Percentiles rank a stretch among this genome's conserved stretches.
Conservation (phyloP, 306 rosid species). For the Dalbergia cochinchinensis region DNA sequence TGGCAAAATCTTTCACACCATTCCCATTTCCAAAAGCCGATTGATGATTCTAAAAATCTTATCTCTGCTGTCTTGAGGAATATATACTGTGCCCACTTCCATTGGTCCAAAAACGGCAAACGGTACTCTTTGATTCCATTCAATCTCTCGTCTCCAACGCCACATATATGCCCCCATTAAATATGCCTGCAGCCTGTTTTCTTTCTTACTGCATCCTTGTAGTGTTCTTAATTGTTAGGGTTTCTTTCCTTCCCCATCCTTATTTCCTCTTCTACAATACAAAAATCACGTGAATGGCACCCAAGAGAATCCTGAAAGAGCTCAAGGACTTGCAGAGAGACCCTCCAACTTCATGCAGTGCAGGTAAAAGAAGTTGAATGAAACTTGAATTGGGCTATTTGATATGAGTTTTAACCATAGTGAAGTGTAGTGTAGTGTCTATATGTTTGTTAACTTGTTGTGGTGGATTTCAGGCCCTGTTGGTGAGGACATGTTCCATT, state of each 20-base stretch:
- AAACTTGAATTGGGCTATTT: conserved; percentile 22
- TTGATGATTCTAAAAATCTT: conserved; percentile 61
- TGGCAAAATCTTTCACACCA: conserved; percentile 40
- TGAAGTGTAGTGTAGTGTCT: background rate
- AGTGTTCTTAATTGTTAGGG: conserved; percentile 38
- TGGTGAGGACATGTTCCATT: conserved; percentile 91
- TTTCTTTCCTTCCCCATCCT: conserved; percentile 19
- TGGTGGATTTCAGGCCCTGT: conserved; percentile 76
- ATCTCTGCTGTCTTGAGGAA: conserved; percentile 57
- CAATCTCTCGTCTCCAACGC: conserved; percentile 38
- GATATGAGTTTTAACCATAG: background rate
- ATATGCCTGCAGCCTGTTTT: conserved; percentile 48
- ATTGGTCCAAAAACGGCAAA: conserved; percentile 53
- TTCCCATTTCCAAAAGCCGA: conserved; percentile 27
- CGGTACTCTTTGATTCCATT: conserved; percentile 45
- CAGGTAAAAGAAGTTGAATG: conserved; percentile 62
- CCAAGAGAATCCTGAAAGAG: conserved; percentile 91
- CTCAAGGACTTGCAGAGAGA: conserved; percentile 95
- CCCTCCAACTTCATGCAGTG: conserved; percentile 98
- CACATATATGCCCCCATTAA: conserved; percentile 52
- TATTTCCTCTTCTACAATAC: conserved; percentile 16
- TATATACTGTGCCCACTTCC: conserved; percentile 78
- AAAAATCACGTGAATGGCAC: conserved; percentile 66
- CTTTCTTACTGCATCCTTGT: conserved; percentile 34
- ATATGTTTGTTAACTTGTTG: conserved; percentile 36